These are phyloP conservation scores for Aaosphaeria pasadenensis DNA, from an alignment of 2,329 filamentous ascomycete species.

Conservation along the genomic window DNA sequence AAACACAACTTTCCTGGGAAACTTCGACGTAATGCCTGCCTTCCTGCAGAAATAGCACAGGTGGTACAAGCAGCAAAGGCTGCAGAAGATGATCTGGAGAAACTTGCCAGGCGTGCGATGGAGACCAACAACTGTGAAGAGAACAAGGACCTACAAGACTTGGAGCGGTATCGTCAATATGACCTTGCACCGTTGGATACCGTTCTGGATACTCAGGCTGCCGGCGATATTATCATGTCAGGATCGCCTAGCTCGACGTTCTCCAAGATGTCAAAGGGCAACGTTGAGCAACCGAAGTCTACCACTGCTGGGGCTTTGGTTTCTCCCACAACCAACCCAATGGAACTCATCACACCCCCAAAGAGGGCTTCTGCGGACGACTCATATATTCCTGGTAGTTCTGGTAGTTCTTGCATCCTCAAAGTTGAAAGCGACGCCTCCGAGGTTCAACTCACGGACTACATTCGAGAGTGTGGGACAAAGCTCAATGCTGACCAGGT, in stretches of 20 bases:
- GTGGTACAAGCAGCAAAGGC: slow-evolving; percentile 7
- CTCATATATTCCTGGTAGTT: slow-evolving; percentile 7
- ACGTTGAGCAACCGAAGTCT: background rate
- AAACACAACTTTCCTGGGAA: slow-evolving; percentile 3
- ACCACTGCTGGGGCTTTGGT: background rate
- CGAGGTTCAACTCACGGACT: slow-evolving; percentile 1
- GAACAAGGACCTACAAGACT: slow-evolving; percentile 1
- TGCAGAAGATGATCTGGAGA: background rate
- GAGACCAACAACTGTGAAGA: slow-evolving; percentile 1
- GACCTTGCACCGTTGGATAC: slow-evolving; percentile 21
- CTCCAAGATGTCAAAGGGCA: background rate
- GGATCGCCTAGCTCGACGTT: background rate
- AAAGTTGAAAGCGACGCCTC: slow-evolving; percentile 1
- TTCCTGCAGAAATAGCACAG: slow-evolving; percentile 17
- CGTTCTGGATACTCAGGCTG: slow-evolving; percentile 8
- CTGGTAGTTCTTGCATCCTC: slow-evolving; percentile 2
- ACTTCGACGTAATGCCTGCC: slow-evolving; percentile 15
- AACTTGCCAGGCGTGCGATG: background rate
- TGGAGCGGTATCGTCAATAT: slow-evolving; percentile 13
- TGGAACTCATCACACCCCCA: background rate
- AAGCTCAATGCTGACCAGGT: slow-evolving; percentile 6
- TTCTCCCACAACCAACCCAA: background rate
- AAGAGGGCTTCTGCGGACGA: slow-evolving; percentile 1
- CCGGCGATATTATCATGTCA: slow-evolving; percentile 15
- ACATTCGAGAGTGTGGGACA: slow-evolving; percentile 4